Conservation (phyloP, 2,329 filamentous ascomycete species). For the Nothopassalora personata region DNA sequence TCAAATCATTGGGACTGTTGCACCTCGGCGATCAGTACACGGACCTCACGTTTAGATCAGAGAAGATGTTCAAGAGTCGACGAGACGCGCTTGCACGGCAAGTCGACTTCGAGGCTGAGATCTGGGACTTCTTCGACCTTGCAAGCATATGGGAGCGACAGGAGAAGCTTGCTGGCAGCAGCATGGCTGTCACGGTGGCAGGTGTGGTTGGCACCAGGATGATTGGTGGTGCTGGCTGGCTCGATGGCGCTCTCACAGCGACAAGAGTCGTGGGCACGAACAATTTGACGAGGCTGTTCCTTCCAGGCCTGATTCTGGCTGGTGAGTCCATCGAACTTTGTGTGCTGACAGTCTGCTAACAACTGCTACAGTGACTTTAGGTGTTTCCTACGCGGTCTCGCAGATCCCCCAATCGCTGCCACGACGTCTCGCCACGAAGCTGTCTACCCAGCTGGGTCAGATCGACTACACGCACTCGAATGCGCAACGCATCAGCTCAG, state of each 20-base stretch:
- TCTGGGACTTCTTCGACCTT: conserved; percentile 91
- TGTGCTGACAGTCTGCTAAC: conserved; percentile 31
- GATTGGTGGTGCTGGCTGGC: conserved; percentile 78
- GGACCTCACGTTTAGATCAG: conserved; percentile 79
- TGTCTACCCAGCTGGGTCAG: conserved; percentile 69
- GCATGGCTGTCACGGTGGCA: conserved; percentile 88
- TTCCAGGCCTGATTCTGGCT: conserved; percentile 73
- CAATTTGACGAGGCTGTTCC: conserved; percentile 71
- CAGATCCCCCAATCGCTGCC: conserved; percentile 88
- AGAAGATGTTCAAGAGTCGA: conserved; percentile 88
- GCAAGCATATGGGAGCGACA: conserved; percentile 77
- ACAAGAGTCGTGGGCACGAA: conserved; percentile 75
- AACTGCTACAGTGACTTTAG: conserved; percentile 58
- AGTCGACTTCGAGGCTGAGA: conserved; percentile 79
- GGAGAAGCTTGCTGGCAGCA: conserved; percentile 89
- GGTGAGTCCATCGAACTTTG: conserved; percentile 51
- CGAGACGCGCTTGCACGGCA: conserved; percentile 76
- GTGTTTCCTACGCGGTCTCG: conserved; percentile 72
- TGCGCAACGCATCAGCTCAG: conserved; percentile 72
- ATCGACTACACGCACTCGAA: conserved; percentile 94
- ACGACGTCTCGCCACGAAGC: conserved; percentile 75
- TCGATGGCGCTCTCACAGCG: conserved; percentile 78
- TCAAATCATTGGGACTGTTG: conserved; percentile 80
- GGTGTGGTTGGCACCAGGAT: conserved; percentile 78
- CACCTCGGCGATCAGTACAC: conserved; percentile 85